These are phyloP conservation scores for Kluyveromyces lactis DNA, from an alignment of 805 yeast genomes.

Conservation along the genomic window DNA sequence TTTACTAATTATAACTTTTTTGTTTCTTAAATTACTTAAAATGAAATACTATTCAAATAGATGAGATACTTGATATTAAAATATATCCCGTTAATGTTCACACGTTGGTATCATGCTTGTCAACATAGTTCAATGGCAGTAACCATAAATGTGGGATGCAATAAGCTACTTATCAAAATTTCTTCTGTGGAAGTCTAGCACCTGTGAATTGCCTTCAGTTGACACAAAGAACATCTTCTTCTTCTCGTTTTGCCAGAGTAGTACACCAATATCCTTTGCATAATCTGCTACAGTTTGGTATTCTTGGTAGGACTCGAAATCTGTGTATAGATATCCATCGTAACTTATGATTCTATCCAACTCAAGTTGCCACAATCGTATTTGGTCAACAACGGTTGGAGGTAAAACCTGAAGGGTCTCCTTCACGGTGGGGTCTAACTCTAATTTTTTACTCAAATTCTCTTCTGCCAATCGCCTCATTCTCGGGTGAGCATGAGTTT, in stretches of 20 bases:
- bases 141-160: no score
- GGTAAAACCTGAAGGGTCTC: conserved; percentile 63
- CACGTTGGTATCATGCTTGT: no score
- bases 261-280: conserved; percentile 85
- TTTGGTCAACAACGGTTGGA: conserved; percentile 95
- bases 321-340: conserved; percentile 82
- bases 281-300: conserved; percentile 63
- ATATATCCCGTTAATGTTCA: no score
- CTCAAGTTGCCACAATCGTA: conserved; percentile 92
- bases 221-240: conserved; percentile 78
- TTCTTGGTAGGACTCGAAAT: conserved; percentile 71
- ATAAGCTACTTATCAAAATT: conserved; percentile 13
- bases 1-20: background rate
- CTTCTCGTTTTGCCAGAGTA: conserved; percentile 74
- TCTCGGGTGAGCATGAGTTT: conserved; percentile 90
- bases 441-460: conserved; percentile 55
- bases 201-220: conserved; percentile 76
- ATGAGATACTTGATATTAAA: no score
- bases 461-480: conserved; percentile 72
- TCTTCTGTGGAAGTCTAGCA: conserved; percentile 84
- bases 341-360: conserved; percentile 82
- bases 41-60: no score
- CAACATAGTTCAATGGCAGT: no score
- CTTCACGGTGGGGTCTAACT: conserved; percentile 41
- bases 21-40: no score